phyloP scores from a whole-genome alignment of 345 rosid genomes.

The Linum usitatissimum region DNA sequence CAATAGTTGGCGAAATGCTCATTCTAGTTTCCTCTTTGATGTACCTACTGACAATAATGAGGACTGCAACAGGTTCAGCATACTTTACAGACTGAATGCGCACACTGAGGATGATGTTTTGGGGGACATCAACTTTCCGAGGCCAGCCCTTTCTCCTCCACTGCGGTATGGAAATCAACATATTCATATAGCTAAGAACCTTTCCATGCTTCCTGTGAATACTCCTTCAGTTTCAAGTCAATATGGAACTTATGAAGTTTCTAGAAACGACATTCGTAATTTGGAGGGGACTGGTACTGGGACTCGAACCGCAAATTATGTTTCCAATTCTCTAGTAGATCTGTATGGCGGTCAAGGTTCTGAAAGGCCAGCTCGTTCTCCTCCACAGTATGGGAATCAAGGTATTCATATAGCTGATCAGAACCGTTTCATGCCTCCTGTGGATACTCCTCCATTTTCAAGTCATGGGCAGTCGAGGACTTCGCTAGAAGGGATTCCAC shows the following conservation, averaged over 20 bases:
- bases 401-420: conserved; percentile 9
- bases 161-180: conserved; percentile 13
- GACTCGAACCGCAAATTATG: background rate
- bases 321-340: background rate
- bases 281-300: background rate
- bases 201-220: background rate
- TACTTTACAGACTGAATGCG: conserved; percentile 4
- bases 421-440: conserved; percentile 8
- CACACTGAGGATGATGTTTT: conserved; percentile 17
- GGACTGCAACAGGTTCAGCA: conserved; percentile 12
- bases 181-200: conserved; percentile 12
- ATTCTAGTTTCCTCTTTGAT: conserved; percentile 3
- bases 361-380: conserved; percentile 15
- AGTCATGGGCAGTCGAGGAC: background rate
- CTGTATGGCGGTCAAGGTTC: conserved; percentile 3
- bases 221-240: conserved; percentile 17
- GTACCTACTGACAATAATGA: conserved; percentile 10
- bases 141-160: conserved; percentile 16
- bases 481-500: no score
- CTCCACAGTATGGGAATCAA: conserved; percentile 10
- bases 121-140: conserved; percentile 12
- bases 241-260: conserved; percentile 16
- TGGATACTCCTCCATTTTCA: conserved; percentile 12
- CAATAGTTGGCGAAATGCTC: conserved; percentile 11
- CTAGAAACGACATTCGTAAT: conserved; percentile 16